Evolutionary conservation across 169 alveolate species (phyloP), one percentile per base, ranked within the genome.

Genomic region (Plasmodium sp.): DNA sequence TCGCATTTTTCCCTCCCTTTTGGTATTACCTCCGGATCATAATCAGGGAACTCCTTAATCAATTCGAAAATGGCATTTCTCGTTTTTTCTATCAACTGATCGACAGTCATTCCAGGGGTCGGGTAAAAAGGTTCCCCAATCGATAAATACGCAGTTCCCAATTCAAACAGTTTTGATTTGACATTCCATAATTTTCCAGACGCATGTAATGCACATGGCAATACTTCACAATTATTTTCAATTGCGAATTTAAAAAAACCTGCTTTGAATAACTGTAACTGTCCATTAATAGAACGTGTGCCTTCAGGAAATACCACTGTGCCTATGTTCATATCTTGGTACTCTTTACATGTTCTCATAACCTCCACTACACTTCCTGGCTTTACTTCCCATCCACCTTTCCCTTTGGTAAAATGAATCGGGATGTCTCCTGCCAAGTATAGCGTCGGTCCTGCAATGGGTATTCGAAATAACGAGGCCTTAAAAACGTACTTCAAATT

Each of bases 201-300:
- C 39, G 93, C 96, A 82, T 97, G 97, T 51, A 94, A 41, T 36
- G 95, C 98, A 71, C 97, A 95, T 48, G 99, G 99, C 71, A 97
- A 93, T 41, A 97, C 96, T 84, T 96, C 97, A 82, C 85, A 81
- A 62, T 95, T 97, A 58, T 97, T 92, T 48, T 97, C 98, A n/a
- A 96, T 85, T 36, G 99, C 98, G 93, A 97, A 96, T 79, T 97
- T 88, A 96, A 97, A 97, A 95, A 97, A 97, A 31, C 99, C 99
- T 84, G 97, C 94, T 92, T 94, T 97, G 95, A 97, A 97, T 36
- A 97, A 97, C 84, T 96, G 98, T 31, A 97, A 96, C 33, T 95
- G 84, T n/a, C 99, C 98, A 58, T 84, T 94, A 86, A 82, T 83
- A 62, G 97, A 93, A 48, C 99, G 94, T 31, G 98, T 97, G 27